Base-by-base conservation (phyloP, 495 filamentous ascomycete species). In the Lentithecium fluviatile region DNA sequence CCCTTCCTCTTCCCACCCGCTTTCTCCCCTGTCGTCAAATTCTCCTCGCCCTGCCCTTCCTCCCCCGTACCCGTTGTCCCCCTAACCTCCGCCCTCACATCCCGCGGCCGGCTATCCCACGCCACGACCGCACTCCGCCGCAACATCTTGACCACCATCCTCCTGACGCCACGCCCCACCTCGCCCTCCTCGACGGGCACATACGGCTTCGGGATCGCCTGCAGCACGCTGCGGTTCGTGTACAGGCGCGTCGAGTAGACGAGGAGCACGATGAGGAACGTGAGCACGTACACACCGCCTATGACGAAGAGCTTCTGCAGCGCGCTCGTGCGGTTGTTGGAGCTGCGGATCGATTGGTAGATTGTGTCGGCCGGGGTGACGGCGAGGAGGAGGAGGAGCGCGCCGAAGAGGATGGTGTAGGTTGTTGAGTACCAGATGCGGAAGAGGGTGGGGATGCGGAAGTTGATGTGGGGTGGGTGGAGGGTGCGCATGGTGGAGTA, bases 241-340 rank as follows among this genome's bases (percentile, higher is more conserved):
- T 91, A 97, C n/a, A 97, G 82, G n/a, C 95, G 80, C 24, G 84
- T 83, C 32, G 86, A 82, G 63, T 97, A 97, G 62, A 97, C 83
- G 42, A 96, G 82, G 37, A 83, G 70, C 24, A 88, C 80, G 51
- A 93, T 68, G 21, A 89, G 43, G 37, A 88, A 81, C 43, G 91
- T 91, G 23, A 92, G 75, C 46, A 95, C 69, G 69, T 95, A 93
- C 65, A 81, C 81, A 45, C 89, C 86, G 17, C 83, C 85, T 71
- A 96, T 83, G 71, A 94, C 83, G 76, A 96, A 89, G 65, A 95
- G 83, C 73, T 95, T 90, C 74, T 85, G 87, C 63, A 88, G 75
- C 55, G 88, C 83, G 40, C 74, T 66, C 29, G 78, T 80, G 40
- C 74, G 66, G 58, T 3, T 4, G 29, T 32, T 32, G 4, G 29